These are phyloP conservation scores for Malassezia furfur DNA, from an alignment of 1,284 basidiomycete genomes.

Conservation along the genomic window DNA sequence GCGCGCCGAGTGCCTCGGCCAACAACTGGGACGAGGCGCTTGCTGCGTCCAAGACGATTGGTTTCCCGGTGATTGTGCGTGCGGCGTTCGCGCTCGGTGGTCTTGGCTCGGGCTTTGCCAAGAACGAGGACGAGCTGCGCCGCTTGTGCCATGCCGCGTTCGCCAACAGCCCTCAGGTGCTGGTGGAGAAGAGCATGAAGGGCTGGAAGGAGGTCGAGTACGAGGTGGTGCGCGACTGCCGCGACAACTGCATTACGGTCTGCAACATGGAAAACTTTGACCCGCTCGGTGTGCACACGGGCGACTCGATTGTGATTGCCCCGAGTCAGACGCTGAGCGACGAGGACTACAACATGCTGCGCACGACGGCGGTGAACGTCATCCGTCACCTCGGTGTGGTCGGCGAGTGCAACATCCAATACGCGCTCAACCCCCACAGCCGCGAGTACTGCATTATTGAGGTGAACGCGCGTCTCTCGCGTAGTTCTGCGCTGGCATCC, in stretches of 20 bases:
- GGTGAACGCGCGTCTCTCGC: conserved; percentile 46
- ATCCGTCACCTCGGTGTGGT: conserved; percentile 95
- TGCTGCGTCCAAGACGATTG: conserved; percentile 77
- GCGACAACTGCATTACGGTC: conserved; percentile 76
- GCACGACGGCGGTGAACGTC: conserved; percentile 91
- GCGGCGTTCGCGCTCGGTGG: conserved; percentile 97
- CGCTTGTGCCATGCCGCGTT: conserved; percentile 87
- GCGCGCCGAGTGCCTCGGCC: conserved; percentile 90
- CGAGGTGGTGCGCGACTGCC: conserved; percentile 93
- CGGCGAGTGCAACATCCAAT: conserved; percentile 98
- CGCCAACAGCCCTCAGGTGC: conserved; percentile 82
- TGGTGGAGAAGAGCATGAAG: conserved; percentile 96
- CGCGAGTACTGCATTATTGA: conserved; percentile 92
- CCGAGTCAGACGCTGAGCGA: conserved; percentile 96
- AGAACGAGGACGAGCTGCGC: conserved; percentile 85
- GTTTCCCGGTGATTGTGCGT: conserved; percentile 95
- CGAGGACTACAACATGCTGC: conserved; percentile 93
- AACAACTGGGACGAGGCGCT: conserved; percentile 89
- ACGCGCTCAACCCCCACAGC: conserved; percentile 85
- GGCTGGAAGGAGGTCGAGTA: conserved; percentile 99
- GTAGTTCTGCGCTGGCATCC: conserved; percentile 71
- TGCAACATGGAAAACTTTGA: conserved; percentile 99
- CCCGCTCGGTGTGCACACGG: conserved; percentile 95
- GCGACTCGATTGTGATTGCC: conserved; percentile 98
- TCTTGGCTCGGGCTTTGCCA: conserved; percentile 94